Percentiles rank a stretch among this genome's conserved stretches.
Evolutionary conservation across 1,284 basidiomycete species (phyloP).

Genomic region (Tetrapyrgos nigripes): DNA sequence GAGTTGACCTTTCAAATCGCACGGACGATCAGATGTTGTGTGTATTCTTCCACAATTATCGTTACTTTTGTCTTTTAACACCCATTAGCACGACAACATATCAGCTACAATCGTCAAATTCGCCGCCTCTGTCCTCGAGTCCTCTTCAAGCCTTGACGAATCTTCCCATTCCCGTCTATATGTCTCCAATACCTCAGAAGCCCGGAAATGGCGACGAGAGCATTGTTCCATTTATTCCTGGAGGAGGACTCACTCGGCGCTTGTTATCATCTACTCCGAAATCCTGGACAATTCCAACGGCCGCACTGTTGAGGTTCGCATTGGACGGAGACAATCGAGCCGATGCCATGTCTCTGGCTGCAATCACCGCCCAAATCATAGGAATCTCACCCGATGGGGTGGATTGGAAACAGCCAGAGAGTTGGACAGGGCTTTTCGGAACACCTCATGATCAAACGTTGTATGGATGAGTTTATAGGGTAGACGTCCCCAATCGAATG

Average conservation of each 20-base stretch:
- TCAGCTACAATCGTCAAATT: constrained; percentile 51
- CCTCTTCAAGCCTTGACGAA: constrained; percentile 46
- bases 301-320: constrained; percentile 67
- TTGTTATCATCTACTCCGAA: constrained; percentile 62
- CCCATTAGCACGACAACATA: constrained; percentile 62
- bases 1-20: constrained; percentile 76
- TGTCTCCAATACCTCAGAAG: constrained; percentile 48
- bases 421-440: constrained; percentile 77
- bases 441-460: constrained; percentile 73
- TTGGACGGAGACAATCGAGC: constrained; percentile 81
- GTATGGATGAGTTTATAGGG: constrained; percentile 54
- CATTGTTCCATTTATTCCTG: constrained; percentile 70
- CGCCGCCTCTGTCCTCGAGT: constrained; percentile 43
- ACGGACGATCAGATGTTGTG: constrained; percentile 80
- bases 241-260: constrained; percentile 74
- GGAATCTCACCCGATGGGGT: constrained; percentile 37
- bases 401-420: constrained; percentile 64
- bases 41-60: constrained; percentile 32
- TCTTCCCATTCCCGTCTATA: constrained; percentile 57
- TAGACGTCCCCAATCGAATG: not conserved
- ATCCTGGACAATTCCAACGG: constrained; percentile 63
- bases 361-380: constrained; percentile 56
- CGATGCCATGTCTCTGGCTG: constrained; percentile 72
- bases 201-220: constrained; percentile 33
- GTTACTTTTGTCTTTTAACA: constrained; percentile 17